Percentiles rank a stretch among this genome's conserved stretches.
phyloP scores from a whole-genome alignment of 768 basidiomycete genomes.

The Aureoboletus auriporus region DNA sequence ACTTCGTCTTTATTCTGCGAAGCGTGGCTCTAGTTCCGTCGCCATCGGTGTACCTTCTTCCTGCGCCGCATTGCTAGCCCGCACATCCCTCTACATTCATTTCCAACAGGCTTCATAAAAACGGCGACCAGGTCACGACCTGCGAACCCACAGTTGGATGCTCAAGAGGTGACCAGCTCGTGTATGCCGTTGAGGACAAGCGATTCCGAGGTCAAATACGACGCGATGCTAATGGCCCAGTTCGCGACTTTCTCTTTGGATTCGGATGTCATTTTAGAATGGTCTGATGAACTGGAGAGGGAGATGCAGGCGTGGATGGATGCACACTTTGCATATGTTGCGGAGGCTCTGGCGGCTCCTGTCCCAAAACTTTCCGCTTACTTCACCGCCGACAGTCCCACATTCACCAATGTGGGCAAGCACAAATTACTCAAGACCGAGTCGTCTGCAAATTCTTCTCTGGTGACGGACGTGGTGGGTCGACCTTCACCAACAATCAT shows the following conservation, averaged over 20 bases:
- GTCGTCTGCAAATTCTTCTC: constrained; percentile 8
- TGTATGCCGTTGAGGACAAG: neutral
- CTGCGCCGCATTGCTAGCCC: neutral
- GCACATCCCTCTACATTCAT: neutral
- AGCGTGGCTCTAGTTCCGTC: neutral
- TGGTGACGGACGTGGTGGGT: too few species aligned
- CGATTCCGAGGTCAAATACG: constrained; percentile 4
- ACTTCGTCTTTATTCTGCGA: constrained; percentile 1
- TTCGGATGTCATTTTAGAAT: constrained; percentile 11
- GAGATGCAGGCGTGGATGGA: constrained; percentile 10
- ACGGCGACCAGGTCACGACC: constrained; percentile 1
- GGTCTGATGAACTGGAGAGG: constrained; percentile 13
- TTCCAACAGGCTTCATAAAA: neutral
- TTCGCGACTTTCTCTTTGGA: constrained; percentile 8
- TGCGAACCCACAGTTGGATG: neutral
- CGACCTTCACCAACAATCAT: neutral
- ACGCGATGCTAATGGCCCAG: constrained; percentile 8
- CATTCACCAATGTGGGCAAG: neutral
- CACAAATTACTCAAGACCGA: constrained; percentile 1
- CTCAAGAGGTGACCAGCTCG: neutral
- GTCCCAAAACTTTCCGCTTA: constrained; percentile 8
- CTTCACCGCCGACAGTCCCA: neutral
- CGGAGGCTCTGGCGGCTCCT: constrained; percentile 6
- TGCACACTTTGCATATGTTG: constrained; percentile 10
- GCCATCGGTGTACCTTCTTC: neutral